A percentile compares a stretch with the other conserved stretches of the same genome.
Evolutionary conservation across 805 yeast species (phyloP).

Genomic region (Priceomyces haplophilus): DNA sequence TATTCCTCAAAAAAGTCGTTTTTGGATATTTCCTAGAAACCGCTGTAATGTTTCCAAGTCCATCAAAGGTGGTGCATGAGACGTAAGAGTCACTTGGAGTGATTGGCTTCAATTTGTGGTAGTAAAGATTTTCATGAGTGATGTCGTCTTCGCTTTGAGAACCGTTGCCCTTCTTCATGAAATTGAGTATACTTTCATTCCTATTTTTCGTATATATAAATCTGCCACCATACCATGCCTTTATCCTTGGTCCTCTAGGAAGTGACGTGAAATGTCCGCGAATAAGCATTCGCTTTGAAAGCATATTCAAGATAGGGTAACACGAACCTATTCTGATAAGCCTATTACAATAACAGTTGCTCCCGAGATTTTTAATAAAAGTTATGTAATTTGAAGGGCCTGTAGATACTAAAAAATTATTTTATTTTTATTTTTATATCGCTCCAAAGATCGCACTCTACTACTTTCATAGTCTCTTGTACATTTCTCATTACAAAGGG

Average conservation of each 20-base stretch:
- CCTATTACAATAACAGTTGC: neutral
- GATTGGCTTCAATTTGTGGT: constrained; percentile 35
- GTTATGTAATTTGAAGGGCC: too few relatives aligned
- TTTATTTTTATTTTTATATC: too few relatives aligned
- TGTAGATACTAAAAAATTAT: too few relatives aligned
- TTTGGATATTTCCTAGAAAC: constrained; percentile 73
- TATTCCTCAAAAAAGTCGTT: constrained; percentile 63
- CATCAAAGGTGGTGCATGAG: constrained; percentile 79
- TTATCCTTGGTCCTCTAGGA: neutral
- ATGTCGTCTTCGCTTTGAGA: neutral
- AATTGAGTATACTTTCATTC: constrained; percentile 2
- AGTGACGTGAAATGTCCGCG: too few relatives aligned
- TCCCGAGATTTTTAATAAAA: too few relatives aligned
- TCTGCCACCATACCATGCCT: neutral
- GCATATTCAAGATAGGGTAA: neutral
- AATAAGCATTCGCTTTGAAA: neutral
- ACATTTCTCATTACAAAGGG: too few relatives aligned
- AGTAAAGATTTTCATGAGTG: constrained; percentile 7
- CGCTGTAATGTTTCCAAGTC: constrained; percentile 62
- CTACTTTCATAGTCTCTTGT: too few relatives aligned
- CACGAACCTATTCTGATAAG: neutral
- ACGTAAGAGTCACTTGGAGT: constrained; percentile 52
- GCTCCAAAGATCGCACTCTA: too few relatives aligned
- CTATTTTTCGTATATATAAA: constrained; percentile 4
- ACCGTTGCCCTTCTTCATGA: neutral